Evolutionary conservation across 2,329 filamentous ascomycete genomes (phyloP).

Genomic region (Stachybotrys chartarum): DNA sequence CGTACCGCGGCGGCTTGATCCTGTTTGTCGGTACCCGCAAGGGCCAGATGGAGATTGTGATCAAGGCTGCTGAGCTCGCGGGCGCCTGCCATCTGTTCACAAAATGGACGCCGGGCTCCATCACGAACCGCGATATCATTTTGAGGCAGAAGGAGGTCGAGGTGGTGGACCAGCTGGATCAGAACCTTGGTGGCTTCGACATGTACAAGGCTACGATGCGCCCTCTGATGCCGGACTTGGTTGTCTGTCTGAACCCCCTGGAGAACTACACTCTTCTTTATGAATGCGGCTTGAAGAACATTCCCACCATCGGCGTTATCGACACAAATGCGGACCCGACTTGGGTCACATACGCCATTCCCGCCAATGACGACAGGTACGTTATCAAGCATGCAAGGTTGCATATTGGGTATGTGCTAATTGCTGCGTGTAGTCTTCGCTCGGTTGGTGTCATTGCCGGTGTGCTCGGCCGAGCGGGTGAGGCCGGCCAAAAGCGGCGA

Average conservation of each 20-base stretch:
- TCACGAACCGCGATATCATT: constrained; percentile 91
- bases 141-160: constrained; percentile 62
- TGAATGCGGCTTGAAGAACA: constrained; percentile 80
- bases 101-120: constrained; percentile 83
- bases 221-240: constrained; percentile 77
- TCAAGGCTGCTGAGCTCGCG: constrained; percentile 71
- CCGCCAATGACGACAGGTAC: constrained; percentile 91
- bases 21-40: constrained; percentile 84
- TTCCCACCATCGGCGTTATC: constrained; percentile 90
- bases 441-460: constrained; percentile 76
- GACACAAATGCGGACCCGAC: constrained; percentile 91
- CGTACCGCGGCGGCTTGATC: constrained; percentile 74
- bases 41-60: constrained; percentile 74
- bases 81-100: constrained; percentile 83
- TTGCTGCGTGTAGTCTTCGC: constrained; percentile 56
- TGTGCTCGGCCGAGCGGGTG: constrained; percentile 75
- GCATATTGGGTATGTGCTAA: background rate
- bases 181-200: constrained; percentile 53
- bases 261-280: constrained; percentile 89
- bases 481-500: constrained; percentile 66
- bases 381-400: constrained; percentile 11
- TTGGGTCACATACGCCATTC: constrained; percentile 94
- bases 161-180: constrained; percentile 71
- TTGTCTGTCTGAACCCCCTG: constrained; percentile 84
- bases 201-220: constrained; percentile 54